A percentile compares a stretch with the other conserved stretches of the same genome.
Conservation (phyloP, 257 asterid genomes). For the Eucommia ulmoides region DNA sequence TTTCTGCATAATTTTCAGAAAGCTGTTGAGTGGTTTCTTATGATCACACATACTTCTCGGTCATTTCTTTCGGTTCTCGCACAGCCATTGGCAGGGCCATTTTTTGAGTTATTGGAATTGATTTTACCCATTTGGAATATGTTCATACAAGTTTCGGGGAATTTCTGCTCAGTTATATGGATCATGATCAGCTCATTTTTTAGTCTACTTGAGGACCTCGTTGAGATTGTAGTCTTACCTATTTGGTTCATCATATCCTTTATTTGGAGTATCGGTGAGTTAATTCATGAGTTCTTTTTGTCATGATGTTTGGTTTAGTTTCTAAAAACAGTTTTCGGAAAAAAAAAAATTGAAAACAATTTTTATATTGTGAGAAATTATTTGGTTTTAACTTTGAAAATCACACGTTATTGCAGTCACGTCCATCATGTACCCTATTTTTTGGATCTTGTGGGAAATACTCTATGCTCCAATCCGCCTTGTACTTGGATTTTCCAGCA, state of each 20-base stretch:
- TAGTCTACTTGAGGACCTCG: background rate
- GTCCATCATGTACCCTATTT: background rate
- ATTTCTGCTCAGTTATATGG: background rate
- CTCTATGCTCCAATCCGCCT: background rate
- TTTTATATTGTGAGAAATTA: too few species aligned
- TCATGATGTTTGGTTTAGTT: too few species aligned
- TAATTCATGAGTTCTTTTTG: too few species aligned
- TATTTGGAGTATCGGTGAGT: background rate
- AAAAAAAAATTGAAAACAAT: too few species aligned
- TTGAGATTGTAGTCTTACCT: background rate
- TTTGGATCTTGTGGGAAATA: background rate
- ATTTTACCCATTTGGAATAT: background rate
- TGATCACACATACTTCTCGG: conserved; percentile 43
- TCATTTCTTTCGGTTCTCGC: conserved; percentile 41
- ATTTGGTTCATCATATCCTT: background rate
- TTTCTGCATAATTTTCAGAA: conserved; percentile 92
- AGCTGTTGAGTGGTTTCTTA: conserved; percentile 77
- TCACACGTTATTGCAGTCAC: background rate
- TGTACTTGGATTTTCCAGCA: background rate
- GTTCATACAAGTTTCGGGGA: background rate
- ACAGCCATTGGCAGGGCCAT: conserved; percentile 60
- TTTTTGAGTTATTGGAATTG: background rate
- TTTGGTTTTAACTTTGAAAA: too few species aligned
- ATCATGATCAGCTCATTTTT: background rate
- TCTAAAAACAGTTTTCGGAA: too few species aligned